These are phyloP conservation scores for Tephrocybe sp. DNA, from an alignment of 768 basidiomycete species.

Conservation along the genomic window DNA sequence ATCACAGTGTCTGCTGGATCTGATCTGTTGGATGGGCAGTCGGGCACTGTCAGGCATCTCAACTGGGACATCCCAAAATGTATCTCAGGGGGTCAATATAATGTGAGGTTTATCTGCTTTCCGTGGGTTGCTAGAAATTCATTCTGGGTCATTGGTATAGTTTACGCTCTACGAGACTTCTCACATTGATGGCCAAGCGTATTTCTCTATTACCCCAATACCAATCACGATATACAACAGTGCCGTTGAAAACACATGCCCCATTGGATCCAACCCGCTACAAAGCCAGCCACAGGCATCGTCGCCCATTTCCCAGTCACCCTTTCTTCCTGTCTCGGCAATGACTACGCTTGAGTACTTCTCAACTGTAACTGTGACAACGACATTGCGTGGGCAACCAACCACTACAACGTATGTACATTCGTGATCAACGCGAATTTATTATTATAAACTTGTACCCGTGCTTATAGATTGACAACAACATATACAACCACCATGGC, in stretches of 20 bases:
- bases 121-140: background rate
- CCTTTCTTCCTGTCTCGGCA: constrained; percentile 23
- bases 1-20: constrained; percentile 37
- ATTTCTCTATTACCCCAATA: constrained; percentile 41
- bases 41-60: constrained; percentile 39
- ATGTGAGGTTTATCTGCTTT: constrained; percentile 29
- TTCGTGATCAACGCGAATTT: background rate
- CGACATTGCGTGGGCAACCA: background rate
- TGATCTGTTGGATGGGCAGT: constrained; percentile 34
- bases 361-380: constrained; percentile 10
- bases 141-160: constrained; percentile 22
- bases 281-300: constrained; percentile 33
- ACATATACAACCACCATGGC: background rate
- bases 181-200: constrained; percentile 27
- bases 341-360: constrained; percentile 18
- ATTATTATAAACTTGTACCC: background rate
- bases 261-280: constrained; percentile 19
- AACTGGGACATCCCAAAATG: constrained; percentile 41
- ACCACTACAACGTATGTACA: constrained; percentile 2
- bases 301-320: constrained; percentile 29
- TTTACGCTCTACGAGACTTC: constrained; percentile 46
- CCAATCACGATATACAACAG: constrained; percentile 33
- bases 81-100: constrained; percentile 36
- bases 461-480: background rate
- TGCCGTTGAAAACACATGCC: constrained; percentile 21